These are phyloP conservation scores for Luzula sylvatica DNA, from an alignment of 176 grass and related monocot species.

Conservation along the genomic window DNA sequence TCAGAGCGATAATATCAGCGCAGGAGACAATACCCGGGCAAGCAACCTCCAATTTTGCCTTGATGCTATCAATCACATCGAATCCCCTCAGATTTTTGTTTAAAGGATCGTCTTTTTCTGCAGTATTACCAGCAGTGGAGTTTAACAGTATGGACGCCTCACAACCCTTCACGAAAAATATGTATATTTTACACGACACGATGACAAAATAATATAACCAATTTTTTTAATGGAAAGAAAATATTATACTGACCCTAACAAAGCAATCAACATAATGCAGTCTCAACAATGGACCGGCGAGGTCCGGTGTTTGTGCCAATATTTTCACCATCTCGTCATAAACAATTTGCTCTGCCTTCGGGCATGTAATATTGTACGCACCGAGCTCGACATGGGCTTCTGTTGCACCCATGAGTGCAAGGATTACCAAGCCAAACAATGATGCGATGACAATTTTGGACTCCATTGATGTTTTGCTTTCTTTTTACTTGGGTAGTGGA, in stretches of 20 bases:
- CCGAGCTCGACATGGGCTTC: slow-evolving; percentile 6
- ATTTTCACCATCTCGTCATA: slow-evolving; percentile 15
- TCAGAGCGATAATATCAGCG: slow-evolving; percentile 52
- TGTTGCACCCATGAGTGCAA: slow-evolving; percentile 10
- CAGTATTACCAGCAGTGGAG: slow-evolving; percentile 26
- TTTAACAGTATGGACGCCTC: slow-evolving; percentile 79
- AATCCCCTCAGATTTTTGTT: slow-evolving; percentile 49
- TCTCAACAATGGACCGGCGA: slow-evolving; percentile 13
- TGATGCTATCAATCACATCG: slow-evolving; percentile 60
- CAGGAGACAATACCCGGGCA: slow-evolving; percentile 43
- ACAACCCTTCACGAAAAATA: slow-evolving; percentile 34
- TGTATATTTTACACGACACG: not conserved
- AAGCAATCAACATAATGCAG: slow-evolving; percentile 18
- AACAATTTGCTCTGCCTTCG: slow-evolving; percentile 7
- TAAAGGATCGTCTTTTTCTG: slow-evolving; percentile 62
- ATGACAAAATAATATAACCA: not conserved
- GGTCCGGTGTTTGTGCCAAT: slow-evolving; percentile 6
- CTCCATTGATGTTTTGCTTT: slow-evolving; percentile 6
- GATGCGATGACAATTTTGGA: slow-evolving; percentile 6
- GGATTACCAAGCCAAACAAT: slow-evolving; percentile 4
- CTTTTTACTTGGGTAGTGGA: not conserved
- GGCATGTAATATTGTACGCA: slow-evolving; percentile 17
- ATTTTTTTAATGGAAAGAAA: not conserved
- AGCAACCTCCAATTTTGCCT: slow-evolving; percentile 54
- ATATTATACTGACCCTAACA: not conserved